Base-by-base conservation (phyloP, 306 rosid species). In the Glycine tomentella region DNA sequence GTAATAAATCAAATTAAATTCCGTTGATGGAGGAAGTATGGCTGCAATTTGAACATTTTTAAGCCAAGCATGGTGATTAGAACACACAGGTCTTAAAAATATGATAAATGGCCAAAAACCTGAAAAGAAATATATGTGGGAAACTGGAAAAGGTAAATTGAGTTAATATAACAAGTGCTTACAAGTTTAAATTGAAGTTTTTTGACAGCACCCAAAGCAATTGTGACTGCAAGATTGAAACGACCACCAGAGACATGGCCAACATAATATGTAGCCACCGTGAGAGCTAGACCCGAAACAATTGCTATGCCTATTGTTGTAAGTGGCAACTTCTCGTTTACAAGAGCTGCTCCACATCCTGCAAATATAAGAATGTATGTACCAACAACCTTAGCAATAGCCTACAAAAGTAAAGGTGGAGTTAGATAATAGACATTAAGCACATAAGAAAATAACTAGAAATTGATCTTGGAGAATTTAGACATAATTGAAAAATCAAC, bases 221-320 rank as follows among this genome's bases (percentile, higher is more conserved):
- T 74, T 50, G 90, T 84, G 1, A 77, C 91, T 4, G 88, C 85
- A 33, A 87, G 91, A 50, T 90, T 90, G 77, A 90, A 90, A 86
- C 86, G 91, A 17, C 84, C 87, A 74, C 87, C 88, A 31, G 88
- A 89, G 64, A 90, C 76, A 61, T 90, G 93, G 38, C 91, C 87
- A 59, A 86, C 75, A 33, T 87, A 72, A 72, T 81, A 82, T 33
- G 79, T 58, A 16, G 80, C 62, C n/a, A 82, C 87, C 45, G 66
- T 82, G 45, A 90, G 31, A 69, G 82, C 84, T 13, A 87, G 75
- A 14, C 87, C 93, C 10, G 90, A 86, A 50, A 79, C 89, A 3
- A 74, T 53, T 48, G 84, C 87, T 72, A 82, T 77, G n/a, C 86
- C 88, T 58, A 82, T 63, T 44, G 84, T 76, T 11, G 87, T 69